Base-by-base conservation (phyloP, 768 basidiomycete species). In the Podaxis sp. region DNA sequence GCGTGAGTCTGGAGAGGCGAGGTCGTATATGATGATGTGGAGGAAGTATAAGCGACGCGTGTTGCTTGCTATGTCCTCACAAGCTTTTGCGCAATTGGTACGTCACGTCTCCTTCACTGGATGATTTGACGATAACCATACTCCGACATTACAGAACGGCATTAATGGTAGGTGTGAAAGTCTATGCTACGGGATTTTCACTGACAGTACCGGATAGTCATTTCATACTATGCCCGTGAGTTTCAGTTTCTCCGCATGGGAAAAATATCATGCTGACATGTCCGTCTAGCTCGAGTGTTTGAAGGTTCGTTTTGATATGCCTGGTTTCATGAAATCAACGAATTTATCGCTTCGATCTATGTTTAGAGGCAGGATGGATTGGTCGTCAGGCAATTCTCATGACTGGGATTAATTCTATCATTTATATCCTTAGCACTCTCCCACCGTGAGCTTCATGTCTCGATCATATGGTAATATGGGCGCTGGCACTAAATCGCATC, bases 161-260 rank as follows among this genome's bases (percentile, higher is more conserved):
- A 98, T 97, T 69, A 97, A 96, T 71, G 91, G 92, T 91, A 73
- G 57, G 80, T 59, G 54, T n/a, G 51, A 53, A 24, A 12, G 15
- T 40, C 60, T 61, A 29, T 61, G n/a, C 49, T 24, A 38, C 61
- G 46, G 43, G 15, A 51, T 41, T 66, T n/a, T 57, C n/a, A 40
- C n/a, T 49, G 47, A 53, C 5, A 19, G 2, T 47, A 41, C n/a
- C 3, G 2, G 41, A 41, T 22, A 94, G 94, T 96, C 46, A 96
- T 97, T 15, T 94, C 93, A 1, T 96, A 96, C 73, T 96, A 94
- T 76, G 93, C 93, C 53, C 93, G 93, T 94, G 75, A 78, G 93
- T 55, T 55, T 33, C 22, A 50, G 13, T 64, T 19, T 61, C 64
- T 65, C 55, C 56, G 53, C 41, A 47, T 27, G 15, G 43, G 4